These are phyloP conservation scores for Mucor lusitanicus DNA, from an alignment of 371 early-diverging fungal species.

Conservation along the genomic window DNA sequence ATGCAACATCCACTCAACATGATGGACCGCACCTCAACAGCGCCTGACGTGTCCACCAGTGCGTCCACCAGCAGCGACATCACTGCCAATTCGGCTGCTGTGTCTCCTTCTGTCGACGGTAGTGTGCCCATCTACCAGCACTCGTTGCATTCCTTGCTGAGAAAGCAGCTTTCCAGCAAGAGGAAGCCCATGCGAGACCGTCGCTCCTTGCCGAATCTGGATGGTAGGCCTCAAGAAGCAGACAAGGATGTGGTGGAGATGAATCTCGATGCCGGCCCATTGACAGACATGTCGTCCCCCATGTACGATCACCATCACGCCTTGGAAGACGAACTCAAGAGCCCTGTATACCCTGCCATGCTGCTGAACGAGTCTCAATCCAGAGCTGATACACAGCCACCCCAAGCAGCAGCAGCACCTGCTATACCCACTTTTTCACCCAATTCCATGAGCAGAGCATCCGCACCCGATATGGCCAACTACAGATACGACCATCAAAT, in stretches of 20 bases:
- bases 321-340: not conserved
- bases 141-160: constrained; percentile 34
- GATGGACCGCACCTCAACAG: not conserved
- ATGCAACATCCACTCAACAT: not conserved
- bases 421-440: not conserved
- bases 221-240: constrained; percentile 19
- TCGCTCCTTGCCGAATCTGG: constrained; percentile 15
- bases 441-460: constrained; percentile 1
- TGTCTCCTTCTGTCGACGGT: constrained; percentile 7
- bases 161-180: constrained; percentile 31
- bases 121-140: constrained; percentile 33
- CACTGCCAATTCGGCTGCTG: not conserved
- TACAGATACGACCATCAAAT: not conserved
- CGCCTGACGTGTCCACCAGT: not conserved
- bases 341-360: constrained; percentile 38
- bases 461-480: constrained; percentile 5
- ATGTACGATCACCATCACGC: not conserved
- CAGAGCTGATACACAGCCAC: not conserved
- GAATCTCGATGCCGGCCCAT: constrained; percentile 23
- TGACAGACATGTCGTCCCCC: not conserved
- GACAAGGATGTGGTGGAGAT: constrained; percentile 48
- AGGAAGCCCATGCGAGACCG: constrained; percentile 17
- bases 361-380: constrained; percentile 21
- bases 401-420: not conserved
- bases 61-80: not conserved